Percentiles rank a stretch among this genome's conserved stretches.
phyloP scores from a whole-genome alignment of 805 yeast species.

The Yarrowia sp. region DNA sequence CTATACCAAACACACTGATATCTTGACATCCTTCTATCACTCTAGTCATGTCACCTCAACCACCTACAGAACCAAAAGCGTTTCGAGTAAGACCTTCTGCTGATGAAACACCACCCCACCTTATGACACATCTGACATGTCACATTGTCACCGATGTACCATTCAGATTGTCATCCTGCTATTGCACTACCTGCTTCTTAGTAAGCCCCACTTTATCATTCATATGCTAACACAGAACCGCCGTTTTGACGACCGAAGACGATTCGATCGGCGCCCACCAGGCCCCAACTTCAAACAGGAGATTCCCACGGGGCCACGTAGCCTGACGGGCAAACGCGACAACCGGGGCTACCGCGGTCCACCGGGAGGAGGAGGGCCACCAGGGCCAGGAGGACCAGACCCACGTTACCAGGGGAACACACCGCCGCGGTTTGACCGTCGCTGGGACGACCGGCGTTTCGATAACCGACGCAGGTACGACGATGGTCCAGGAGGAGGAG shows the following conservation, averaged over 20 bases:
- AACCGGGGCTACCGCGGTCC: slow-evolving; percentile 39
- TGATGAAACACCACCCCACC: no score
- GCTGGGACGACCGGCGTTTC: slow-evolving; percentile 24
- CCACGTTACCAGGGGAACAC: slow-evolving; percentile 19
- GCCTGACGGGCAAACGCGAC: slow-evolving; percentile 39
- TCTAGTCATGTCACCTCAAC: no score
- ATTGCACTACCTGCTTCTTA: no score
- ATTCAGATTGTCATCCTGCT: no score
- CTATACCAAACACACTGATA: no score
- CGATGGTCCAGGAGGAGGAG: slow-evolving; percentile 5
- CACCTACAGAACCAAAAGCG: no score
- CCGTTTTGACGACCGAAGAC: slow-evolving; percentile 31
- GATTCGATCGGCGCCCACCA: slow-evolving; percentile 36
- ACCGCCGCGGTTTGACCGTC: slow-evolving; percentile 27
- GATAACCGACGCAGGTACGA: slow-evolving; percentile 5
- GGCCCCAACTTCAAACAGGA: slow-evolving; percentile 34
- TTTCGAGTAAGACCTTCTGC: no score
- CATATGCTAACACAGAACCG: slow-evolving; percentile 26
- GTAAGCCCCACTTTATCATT: no score
- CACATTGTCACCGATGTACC: no score
- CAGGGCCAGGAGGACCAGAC: slow-evolving; percentile 17
- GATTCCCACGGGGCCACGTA: slow-evolving; percentile 31
- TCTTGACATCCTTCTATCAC: no score
- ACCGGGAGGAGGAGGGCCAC: slow-evolving; percentile 24
- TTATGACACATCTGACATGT: no score